Percentiles rank a stretch among this genome's conserved stretches.
Conservation (phyloP, 1,284 basidiomycete species). For the Omphalotus olearius region DNA sequence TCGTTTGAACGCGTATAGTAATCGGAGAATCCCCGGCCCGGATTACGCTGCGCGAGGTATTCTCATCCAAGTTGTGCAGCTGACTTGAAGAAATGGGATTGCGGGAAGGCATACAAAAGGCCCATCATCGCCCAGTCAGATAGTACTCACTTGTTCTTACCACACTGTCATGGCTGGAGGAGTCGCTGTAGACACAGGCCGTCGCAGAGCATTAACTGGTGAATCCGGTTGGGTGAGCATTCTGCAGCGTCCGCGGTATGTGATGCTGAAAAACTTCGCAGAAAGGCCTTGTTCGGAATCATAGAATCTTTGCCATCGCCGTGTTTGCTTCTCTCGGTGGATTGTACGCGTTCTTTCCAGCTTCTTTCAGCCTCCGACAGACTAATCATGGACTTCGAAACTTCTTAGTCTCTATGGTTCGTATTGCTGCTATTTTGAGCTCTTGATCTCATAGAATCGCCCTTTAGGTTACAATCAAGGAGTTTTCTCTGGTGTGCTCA, state of each 20-base stretch:
- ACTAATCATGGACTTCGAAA: not conserved
- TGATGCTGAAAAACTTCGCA: conserved; percentile 20
- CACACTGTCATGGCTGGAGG: conserved; percentile 40
- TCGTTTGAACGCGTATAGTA: too few relatives aligned
- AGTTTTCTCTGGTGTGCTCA: conserved; percentile 69
- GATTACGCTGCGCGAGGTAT: too few relatives aligned
- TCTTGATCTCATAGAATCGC: conserved; percentile 3
- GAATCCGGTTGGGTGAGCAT: conserved; percentile 62
- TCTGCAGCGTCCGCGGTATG: not conserved
- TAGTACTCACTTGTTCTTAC: too few relatives aligned
- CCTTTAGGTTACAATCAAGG: conserved; percentile 63
- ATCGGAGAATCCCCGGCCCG: too few relatives aligned
- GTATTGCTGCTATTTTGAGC: conserved; percentile 9
- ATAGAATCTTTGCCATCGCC: conserved; percentile 55
- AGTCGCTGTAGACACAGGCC: conserved; percentile 34
- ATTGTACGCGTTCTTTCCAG: conserved; percentile 34
- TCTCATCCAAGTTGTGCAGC: too few relatives aligned
- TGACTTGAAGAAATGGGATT: too few relatives aligned
- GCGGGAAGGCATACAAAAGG: too few relatives aligned
- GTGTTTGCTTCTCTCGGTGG: conserved; percentile 73
- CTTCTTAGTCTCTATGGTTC: conserved; percentile 47
- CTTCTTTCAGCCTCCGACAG: conserved; percentile 4
- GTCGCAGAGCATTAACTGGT: conserved; percentile 54
- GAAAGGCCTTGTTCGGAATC: conserved; percentile 61
- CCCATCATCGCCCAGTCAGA: too few relatives aligned